Evolutionary conservation across 2,329 filamentous ascomycete species (phyloP), one percentile per base, ranked within the genome.

Genomic region (Lasiodiplodia citricola): DNA sequence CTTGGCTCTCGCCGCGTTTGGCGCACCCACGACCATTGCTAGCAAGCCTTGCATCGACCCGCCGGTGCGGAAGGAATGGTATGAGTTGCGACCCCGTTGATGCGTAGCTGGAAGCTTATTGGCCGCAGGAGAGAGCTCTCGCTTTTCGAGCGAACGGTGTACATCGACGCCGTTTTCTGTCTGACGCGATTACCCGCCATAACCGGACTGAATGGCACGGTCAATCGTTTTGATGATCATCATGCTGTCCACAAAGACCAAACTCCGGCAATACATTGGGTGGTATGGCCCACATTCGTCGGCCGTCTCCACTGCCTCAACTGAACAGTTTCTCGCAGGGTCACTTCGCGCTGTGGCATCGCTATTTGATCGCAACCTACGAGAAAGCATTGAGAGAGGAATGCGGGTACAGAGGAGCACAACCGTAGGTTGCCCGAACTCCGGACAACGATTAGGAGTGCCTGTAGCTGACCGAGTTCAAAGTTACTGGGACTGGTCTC

Each of bases 341-440:
- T 1, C 78, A 78, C 58, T 79, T 78, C 23, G 70, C 77, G 1
- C 68, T 74, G 3, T 83, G 81, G 81, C 81, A 83, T 69, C 75
- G 81, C 2, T 81, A 81, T 71, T 82, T 79, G 68, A 77, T 76
- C 13, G 79, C 82, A 73, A 74, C 76, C 0, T 83, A 81, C 70
- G 82, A 84, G 66, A 74, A 79, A 55, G 79, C 79, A 1, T 74
- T 83, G 2, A 75, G 75, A 2, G 74, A 79, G 16, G 81, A 83
- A 70, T 83, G 82, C 67, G 80, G 80, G 41, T 83, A 82, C 67
- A 76, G 71, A 16, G 81, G 80, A 57, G 77, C 76, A 41, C 78
- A 81, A 63, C 82, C 81, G 7, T 87, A 86, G 76, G 83, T 82
- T 77, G 84, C 21, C 21, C 31, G 4, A 8, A 8, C 10, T 25